Evolutionary conservation across 2,329 filamentous ascomycete species (phyloP), one percentile per base, ranked within the genome.

Genomic region (Ophiostoma novo-ulmi): DNA sequence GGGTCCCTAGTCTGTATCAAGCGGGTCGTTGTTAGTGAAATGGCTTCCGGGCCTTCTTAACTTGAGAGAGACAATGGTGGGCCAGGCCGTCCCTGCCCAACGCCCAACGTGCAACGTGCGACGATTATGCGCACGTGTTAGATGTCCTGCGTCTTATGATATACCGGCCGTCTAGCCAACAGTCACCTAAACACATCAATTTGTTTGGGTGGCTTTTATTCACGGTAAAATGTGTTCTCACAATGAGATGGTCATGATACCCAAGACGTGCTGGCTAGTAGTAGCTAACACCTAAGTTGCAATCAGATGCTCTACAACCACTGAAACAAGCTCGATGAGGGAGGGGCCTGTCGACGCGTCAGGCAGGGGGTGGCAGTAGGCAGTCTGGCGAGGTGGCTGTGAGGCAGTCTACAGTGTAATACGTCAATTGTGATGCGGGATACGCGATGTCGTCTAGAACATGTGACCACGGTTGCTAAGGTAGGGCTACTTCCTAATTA

Each of bases 1-100:
- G 44, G 68, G 39, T 61, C 63, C 63, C 63, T 65, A 65, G 35
- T 65, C 63, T 48, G 58, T 36, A 69, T 71, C 63, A 63, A 69
- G 70, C 26, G 35, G 48, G 48, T 38, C 10, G 48, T 20, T 58
- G 52, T 69, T 41, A 63, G 38, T 58, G 35, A 69, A 61, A 63
- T 39, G 36, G 36, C 36, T n/a, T 65, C 63, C 63, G 35, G 61
- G 5, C 63, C 63, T 39, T n/a, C 41, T 8, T 22, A 17, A 13
- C 22, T 58, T 58, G 52, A 22, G 14, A 17, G 20, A 55, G 20
- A 55, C 48, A 55, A 55, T 55, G 52, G 44, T 48, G 44, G 44
- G 44, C 44, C 44, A n/a, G 44, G 52, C 52, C 52, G 52, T 58
- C 52, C 52, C 52, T 26, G 52, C 26, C 52, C 52, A 58, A 58